Conservation (phyloP, 2,329 filamentous ascomycete species). For the Diaporthe caulivora region DNA sequence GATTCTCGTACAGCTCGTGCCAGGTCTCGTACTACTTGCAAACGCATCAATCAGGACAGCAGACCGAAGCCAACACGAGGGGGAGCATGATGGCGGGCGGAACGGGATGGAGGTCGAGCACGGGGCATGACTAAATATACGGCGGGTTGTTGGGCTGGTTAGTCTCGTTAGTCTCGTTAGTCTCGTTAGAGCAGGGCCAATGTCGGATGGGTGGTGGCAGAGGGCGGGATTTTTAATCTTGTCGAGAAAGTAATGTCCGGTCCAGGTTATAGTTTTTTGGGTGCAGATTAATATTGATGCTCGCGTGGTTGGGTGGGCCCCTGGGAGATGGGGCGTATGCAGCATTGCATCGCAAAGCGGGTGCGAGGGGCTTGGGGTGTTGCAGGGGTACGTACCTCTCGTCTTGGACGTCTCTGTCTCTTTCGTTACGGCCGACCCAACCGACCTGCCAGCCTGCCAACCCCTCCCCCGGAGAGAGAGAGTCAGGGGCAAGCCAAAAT, state of each 20-base stretch:
- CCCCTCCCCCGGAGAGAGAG: not conserved
- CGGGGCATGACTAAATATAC: constrained; percentile 21
- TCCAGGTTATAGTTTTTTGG: constrained; percentile 28
- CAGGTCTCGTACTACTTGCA: not conserved
- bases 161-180: constrained; percentile 7
- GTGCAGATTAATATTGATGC: constrained; percentile 30
- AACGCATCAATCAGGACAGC: not conserved
- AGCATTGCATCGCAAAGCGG: constrained; percentile 13
- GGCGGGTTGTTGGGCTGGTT: not conserved
- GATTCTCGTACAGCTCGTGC: not conserved
- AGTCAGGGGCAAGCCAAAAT: constrained; percentile 31
- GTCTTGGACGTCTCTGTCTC: too few species aligned
- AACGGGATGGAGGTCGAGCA: constrained; percentile 1
- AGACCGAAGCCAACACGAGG: constrained; percentile 5
- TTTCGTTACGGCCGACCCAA: not conserved
- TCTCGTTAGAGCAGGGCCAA: constrained; percentile 10
- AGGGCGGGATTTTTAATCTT: constrained; percentile 12
- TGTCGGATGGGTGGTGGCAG: constrained; percentile 5
- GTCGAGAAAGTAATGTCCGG: constrained; percentile 14
- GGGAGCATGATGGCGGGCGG: not conserved
- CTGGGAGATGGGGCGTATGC: constrained; percentile 16
- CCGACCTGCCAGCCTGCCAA: not conserved
- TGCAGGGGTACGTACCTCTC: not conserved
- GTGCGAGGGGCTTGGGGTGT: constrained; percentile 2
- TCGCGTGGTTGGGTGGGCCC: constrained; percentile 19